Conservation (phyloP, 495 filamentous ascomycete genomes). For the Neurospora sp. region DNA sequence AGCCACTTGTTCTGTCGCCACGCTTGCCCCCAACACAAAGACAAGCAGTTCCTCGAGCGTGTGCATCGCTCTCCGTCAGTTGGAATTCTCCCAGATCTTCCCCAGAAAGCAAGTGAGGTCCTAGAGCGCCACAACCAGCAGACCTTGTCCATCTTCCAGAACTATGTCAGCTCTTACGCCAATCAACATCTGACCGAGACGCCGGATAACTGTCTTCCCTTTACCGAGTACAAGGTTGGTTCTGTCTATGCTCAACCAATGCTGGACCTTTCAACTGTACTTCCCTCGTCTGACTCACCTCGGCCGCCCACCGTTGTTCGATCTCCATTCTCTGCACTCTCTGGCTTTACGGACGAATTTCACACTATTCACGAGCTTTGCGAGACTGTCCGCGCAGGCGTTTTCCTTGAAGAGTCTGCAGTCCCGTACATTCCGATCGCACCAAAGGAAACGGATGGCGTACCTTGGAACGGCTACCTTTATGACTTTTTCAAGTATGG, state of each 20-base stretch:
- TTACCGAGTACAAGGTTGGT: conserved; percentile 30
- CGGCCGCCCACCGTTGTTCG: conserved; percentile 25
- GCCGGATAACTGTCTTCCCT: conserved; percentile 45
- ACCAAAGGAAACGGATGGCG: conserved; percentile 35
- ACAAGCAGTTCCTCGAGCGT: conserved; percentile 21
- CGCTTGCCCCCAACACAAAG: conserved; percentile 3
- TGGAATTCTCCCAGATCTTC: conserved; percentile 54
- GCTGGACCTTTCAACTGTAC: background rate
- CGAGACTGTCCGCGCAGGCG: conserved; percentile 46
- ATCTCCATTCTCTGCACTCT: conserved; percentile 62
- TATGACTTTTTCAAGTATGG: conserved; percentile 70
- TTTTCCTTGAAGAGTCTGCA: conserved; percentile 63
- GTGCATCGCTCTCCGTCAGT: conserved; percentile 44
- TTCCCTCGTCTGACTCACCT: background rate
- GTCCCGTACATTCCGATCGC: conserved; percentile 54
- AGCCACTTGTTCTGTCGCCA: conserved; percentile 49
- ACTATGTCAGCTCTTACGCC: conserved; percentile 59
- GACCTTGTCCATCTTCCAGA: conserved; percentile 51
- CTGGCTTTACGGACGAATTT: conserved; percentile 54
- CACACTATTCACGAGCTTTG: conserved; percentile 53
- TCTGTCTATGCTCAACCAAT: background rate
- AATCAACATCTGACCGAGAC: conserved; percentile 45
- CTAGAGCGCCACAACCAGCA: conserved; percentile 51
- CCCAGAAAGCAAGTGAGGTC: conserved; percentile 40
- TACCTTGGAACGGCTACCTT: conserved; percentile 59